A percentile compares a stretch with the other conserved stretches of the same genome.
Conservation (phyloP, 495 filamentous ascomycete genomes). For the Astrocystis sublimbata region DNA sequence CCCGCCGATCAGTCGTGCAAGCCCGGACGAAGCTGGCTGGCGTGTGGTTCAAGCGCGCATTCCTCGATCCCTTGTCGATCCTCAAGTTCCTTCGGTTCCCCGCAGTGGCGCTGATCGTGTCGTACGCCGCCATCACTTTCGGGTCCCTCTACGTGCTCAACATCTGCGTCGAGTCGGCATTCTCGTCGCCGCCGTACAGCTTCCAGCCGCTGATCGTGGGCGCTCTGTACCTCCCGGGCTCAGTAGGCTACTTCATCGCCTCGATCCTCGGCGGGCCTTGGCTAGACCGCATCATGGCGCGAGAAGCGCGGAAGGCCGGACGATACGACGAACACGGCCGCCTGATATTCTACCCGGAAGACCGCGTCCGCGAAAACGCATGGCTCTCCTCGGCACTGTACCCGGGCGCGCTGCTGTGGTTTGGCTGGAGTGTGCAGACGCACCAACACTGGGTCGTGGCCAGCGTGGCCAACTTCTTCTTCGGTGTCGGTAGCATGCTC, state of each 20-base stretch:
- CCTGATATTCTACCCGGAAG: constrained; percentile 75
- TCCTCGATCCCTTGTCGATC: constrained; percentile 80
- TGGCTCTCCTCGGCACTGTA: constrained; percentile 78
- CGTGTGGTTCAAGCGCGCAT: constrained; percentile 59
- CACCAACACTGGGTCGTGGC: constrained; percentile 48
- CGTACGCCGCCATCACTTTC: constrained; percentile 81
- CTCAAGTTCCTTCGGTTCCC: constrained; percentile 79
- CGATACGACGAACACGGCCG: constrained; percentile 70
- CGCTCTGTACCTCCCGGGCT: constrained; percentile 78
- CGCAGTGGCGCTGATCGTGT: constrained; percentile 77
- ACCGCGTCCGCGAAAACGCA: constrained; percentile 87
- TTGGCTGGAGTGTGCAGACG: constrained; percentile 51
- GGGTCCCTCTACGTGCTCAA: constrained; percentile 83
- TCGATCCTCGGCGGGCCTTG: constrained; percentile 77
- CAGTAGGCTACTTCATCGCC: constrained; percentile 74
- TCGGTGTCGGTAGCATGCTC: constrained; percentile 86
- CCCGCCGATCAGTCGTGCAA: constrained; percentile 58
- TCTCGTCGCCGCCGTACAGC: constrained; percentile 70
- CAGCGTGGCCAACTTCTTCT: constrained; percentile 81
- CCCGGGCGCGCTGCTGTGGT: constrained; percentile 68
- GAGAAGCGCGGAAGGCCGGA: constrained; percentile 70
- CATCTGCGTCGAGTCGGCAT: constrained; percentile 77
- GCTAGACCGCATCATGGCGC: constrained; percentile 88
- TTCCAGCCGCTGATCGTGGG: constrained; percentile 75
- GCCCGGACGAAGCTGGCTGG: constrained; percentile 54